Evolutionary conservation across 768 basidiomycete genomes (phyloP).

Genomic region (Suillus hirtellus): DNA sequence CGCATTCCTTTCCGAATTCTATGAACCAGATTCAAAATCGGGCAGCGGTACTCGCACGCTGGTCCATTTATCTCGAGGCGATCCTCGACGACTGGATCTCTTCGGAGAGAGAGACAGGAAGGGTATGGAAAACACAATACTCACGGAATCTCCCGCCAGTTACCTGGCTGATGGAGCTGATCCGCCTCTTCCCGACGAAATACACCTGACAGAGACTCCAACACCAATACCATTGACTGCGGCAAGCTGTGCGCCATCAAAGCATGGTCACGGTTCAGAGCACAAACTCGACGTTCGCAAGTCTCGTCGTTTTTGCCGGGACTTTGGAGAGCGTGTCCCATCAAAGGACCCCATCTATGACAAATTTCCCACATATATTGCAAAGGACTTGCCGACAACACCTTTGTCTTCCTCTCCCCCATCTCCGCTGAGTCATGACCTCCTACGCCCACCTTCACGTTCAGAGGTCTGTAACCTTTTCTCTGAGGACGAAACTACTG

Average conservation of each 20-base stretch:
- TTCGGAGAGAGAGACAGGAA: conserved; percentile 2
- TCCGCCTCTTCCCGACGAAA: conserved; percentile 3
- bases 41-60: not conserved
- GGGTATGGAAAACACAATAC: not conserved
- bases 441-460: conserved; percentile 9
- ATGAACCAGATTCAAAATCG: conserved; percentile 6
- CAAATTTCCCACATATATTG: not conserved
- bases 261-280: not conserved
- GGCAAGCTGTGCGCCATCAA: not conserved
- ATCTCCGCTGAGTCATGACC: not conserved
- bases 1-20: conserved; percentile 15
- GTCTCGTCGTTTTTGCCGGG: conserved; percentile 15
- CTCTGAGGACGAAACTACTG: conserved; percentile 19
- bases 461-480: not conserved
- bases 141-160: not conserved
- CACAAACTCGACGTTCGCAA: conserved; percentile 1
- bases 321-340: conserved; percentile 6
- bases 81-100: not conserved
- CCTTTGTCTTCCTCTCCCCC: not conserved
- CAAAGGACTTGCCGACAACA: conserved; percentile 1
- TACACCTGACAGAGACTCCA: not conserved
- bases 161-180: not conserved
- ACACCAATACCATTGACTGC: not conserved
- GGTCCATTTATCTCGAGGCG: not conserved
- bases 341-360: not conserved